phyloP scores from a whole-genome alignment of 768 basidiomycete species.

The Vararia minispora region DNA sequence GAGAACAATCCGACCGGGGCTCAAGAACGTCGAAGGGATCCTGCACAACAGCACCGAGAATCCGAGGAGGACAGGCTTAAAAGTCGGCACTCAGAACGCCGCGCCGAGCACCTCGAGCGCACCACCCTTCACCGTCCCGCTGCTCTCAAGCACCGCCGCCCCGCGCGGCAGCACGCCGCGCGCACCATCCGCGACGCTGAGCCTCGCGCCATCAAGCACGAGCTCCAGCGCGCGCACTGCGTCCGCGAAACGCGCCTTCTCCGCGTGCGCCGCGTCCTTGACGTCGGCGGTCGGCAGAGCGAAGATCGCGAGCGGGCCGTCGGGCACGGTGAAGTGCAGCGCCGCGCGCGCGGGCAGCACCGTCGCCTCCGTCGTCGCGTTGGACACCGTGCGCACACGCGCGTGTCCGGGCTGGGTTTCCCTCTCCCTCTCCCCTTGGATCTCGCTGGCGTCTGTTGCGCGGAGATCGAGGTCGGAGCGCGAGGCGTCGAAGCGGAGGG shows the following conservation, averaged over 20 bases:
- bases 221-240: conserved; percentile 1
- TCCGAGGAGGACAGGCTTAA: too few species aligned
- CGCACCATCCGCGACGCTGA: conserved; percentile 15
- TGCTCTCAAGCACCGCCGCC: too few species aligned
- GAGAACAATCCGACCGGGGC: too few species aligned
- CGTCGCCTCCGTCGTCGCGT: neutral
- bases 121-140: too few species aligned
- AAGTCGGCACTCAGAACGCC: too few species aligned
- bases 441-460: neutral
- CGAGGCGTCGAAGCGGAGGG: neutral
- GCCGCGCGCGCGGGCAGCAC: neutral
- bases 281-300: neutral
- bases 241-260: too few species aligned
- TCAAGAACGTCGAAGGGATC: too few species aligned
- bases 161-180: conserved; percentile 54
- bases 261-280: too few species aligned
- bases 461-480: conserved; percentile 9
- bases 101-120: too few species aligned
- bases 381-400: neutral
- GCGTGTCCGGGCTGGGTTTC: too few species aligned
- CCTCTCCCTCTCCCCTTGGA: neutral
- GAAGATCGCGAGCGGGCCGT: conserved; percentile 10
- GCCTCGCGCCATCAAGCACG: conserved; percentile 7
- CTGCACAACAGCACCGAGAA: too few species aligned
- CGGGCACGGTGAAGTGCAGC: conserved; percentile 8